Evolutionary conservation across 2,329 filamentous ascomycete species (phyloP), one percentile per base, ranked within the genome.

Genomic region (Colletotrichum coccodes): DNA sequence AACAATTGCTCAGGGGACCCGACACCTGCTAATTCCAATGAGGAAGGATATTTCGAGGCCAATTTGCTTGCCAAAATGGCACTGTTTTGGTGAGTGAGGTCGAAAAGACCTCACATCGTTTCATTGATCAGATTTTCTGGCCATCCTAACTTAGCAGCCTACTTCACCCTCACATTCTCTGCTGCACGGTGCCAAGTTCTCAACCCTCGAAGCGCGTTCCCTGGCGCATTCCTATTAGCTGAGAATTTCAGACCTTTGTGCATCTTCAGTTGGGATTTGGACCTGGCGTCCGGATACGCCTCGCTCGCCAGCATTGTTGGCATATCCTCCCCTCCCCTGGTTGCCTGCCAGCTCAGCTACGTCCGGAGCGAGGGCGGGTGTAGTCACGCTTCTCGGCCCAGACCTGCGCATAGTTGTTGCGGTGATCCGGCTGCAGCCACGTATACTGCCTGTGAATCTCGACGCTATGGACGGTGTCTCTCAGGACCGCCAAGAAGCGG

Each of bases 371-470:
- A 36, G 49, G 28, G 30, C 30, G 44, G 3, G 40, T 60, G 23
- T 47, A 46, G 23, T 36, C 44, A 9, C 57, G 57, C 42, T 38
- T 60, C 26, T 46, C 30, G 18, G 42, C 57, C 32, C 42, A 46
- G 16, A 60, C 44, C 14, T 36, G 46, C n/a, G 26, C 44, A 18
- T 36, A n/a, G 21, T 21, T 28, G 30, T 36, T 53, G 11, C 49
- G 30, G 49, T 53, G 46, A 12, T 60, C 47, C 32, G 62, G 38
- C 21, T 28, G n/a, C 11, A 64, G 28, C 34, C 64, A 50, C 0
- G 68, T 34, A 23, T 70, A 70, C 47, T 67, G 61, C 21, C n/a
- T 36, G 4, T 56, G 49, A 16, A 70, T 49, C 16, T 62, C 53
- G 1, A 30, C 23, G 8, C 65, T 59, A 8, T 52, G 32, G 4